Evolutionary conservation across 306 rosid genomes (phyloP), one percentile per base, ranked within the genome.

Genomic region (Senna siamea): DNA sequence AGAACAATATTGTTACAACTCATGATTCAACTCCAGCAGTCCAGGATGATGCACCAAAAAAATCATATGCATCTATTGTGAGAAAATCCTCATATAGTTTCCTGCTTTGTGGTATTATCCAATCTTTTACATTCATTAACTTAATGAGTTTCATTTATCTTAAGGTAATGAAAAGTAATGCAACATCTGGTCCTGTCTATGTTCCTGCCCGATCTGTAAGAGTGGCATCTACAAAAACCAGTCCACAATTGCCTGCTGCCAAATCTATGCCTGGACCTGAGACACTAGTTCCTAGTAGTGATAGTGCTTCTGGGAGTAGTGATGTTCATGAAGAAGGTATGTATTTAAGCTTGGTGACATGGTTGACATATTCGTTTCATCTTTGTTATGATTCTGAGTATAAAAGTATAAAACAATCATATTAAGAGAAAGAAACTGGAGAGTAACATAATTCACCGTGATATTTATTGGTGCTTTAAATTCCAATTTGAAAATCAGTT

Each of bases 61-160:
- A 82, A 72, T 89, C 99, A 60, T 92, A 95, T 87, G 99, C 99
- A 10, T 83, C 89, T 40, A 95, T 95, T 78, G 98, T 95, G 84
- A 79, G 99, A 89, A 60, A 54, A 61, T 78, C 48, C 55, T 65
- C 52, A 74, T 77, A 53, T 53, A 61, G 46, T 34, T 76, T 50
- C 40, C 47, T 66, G 58, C 66, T 68, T 46, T 67, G 23, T 64
- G 18, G 17, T 46, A 55, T 28, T 35, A 77, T 71, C 56, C 50
- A 34, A 37, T 62, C 48, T 62, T 47, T 72, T 73, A 51, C 47
- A n/a, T 37, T 60, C 40, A 35, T 76, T 75, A 70, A 70, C 67
- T 53, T 80, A 32, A 81, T 77, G 66, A 52, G 32, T 77, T 70
- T 80, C 53, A 46, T 77, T 66, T 75, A 74, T 80, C 70, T 89